Conservation (phyloP, 208 protist genomes). For the Porcisia deanei region DNA sequence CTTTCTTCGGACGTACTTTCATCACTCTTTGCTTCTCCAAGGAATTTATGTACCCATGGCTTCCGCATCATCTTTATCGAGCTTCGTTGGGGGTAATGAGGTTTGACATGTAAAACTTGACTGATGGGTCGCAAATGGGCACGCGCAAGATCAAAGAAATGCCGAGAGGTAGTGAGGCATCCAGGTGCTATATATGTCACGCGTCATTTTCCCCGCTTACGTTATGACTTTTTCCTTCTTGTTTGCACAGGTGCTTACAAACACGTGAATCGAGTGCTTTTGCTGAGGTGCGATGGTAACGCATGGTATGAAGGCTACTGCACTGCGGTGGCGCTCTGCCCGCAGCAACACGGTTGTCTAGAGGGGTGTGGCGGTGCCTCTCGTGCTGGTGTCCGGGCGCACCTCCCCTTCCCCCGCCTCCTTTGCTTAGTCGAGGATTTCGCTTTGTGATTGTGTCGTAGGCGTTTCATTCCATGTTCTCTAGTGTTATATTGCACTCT, state of each 20-base stretch:
- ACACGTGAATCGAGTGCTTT: neutral
- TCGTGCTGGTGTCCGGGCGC: neutral
- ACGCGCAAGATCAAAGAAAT: neutral
- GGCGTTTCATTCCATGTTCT: neutral
- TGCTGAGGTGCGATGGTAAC: neutral
- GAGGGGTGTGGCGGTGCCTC: neutral
- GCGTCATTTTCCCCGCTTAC: neutral
- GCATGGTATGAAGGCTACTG: neutral
- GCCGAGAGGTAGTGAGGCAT: neutral
- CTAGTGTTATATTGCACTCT: neutral
- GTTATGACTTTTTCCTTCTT: neutral
- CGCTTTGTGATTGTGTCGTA: neutral
- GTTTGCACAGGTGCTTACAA: neutral
- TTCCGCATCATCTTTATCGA: too few relatives aligned
- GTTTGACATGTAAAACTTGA: neutral
- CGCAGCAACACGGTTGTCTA: neutral
- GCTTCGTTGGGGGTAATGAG: neutral
- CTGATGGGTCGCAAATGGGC: neutral
- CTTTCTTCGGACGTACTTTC: neutral
- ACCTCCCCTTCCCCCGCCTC: neutral
- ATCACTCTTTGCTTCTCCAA: neutral
- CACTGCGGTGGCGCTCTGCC: neutral
- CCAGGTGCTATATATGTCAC: neutral
- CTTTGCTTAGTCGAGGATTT: neutral
- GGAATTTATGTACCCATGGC: neutral